Base-by-base conservation (phyloP, 257 asterid genomes). In the Gynochthodes officinalis region DNA sequence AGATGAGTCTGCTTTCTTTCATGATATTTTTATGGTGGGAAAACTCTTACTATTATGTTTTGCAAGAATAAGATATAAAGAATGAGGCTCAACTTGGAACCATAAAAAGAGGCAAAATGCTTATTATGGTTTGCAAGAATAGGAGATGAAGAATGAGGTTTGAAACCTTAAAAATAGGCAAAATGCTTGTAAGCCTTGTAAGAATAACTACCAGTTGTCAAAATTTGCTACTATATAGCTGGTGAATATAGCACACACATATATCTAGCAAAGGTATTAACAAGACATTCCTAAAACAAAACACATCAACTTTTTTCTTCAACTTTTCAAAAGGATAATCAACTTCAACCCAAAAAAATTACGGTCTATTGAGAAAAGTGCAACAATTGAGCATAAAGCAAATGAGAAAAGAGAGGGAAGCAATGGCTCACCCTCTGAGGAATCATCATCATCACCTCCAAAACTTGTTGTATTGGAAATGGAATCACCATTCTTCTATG, bases 361-460 rank as follows among this genome's bases (percentile, higher is more conserved):
- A 42, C 39, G 62, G 60, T 73, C 37, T 18, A 16, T 13, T 37
- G 39, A 32, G 13, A 18, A 59, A 75, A 69, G 76, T 53, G 83
- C 73, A 78, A 90, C 89, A 73, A 90, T 86, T 87, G 96, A 78
- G 84, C 73, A 37, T 32, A 82, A 65, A 44, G 84, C 75, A 62
- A 82, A 80, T 77, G 83, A 27, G 40, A 60, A 82, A 75, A 87
- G 82, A 85, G 89, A 85, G 93, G 86, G 67, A 43, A 71, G 70
- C 85, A 81, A 84, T 85, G 86, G 75, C 92, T 80, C 86, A 71
- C 77, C 92, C 90, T 90, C 97, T 78, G 60, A 79, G 25, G 27
- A 80, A 49, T 67, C 77, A 44, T 28, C 60, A 55, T 70, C 79
- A 55, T 44, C 62, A n/a, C 53, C 73, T 15, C 72, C 69, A 35